These are phyloP conservation scores for Metschnikowia similis DNA, from an alignment of 805 yeast genomes.

Conservation along the genomic window DNA sequence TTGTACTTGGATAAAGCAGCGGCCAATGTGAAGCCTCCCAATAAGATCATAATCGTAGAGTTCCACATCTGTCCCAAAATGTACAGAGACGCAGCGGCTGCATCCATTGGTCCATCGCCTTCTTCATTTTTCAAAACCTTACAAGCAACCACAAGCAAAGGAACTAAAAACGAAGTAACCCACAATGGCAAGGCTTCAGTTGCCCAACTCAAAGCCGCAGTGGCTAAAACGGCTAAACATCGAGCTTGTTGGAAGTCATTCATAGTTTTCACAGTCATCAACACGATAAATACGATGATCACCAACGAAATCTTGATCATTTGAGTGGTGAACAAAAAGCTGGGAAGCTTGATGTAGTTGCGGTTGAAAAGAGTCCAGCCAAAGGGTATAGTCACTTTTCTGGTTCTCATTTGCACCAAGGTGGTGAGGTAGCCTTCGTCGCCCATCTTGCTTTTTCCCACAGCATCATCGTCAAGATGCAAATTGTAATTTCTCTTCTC, in stretches of 20 bases:
- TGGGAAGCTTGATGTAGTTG: slow-evolving; percentile 36
- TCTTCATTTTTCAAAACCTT: slow-evolving; percentile 57
- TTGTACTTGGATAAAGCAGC: slow-evolving; percentile 91
- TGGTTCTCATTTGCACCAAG: slow-evolving; percentile 17
- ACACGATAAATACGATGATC: slow-evolving; percentile 39
- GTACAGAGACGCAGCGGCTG: slow-evolving; percentile 69
- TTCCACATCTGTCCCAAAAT: slow-evolving; percentile 92
- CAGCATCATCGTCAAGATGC: slow-evolving; percentile 17
- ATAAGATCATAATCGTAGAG: slow-evolving; percentile 79
- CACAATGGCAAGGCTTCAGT: slow-evolving; percentile 91
- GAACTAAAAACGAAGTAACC: slow-evolving; percentile 81
- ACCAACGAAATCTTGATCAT: slow-evolving; percentile 44
- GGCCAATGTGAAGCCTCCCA: slow-evolving; percentile 94
- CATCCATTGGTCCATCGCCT: slow-evolving; percentile 47
- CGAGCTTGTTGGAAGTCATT: slow-evolving; percentile 33
- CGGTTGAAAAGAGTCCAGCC: slow-evolving; percentile 22
- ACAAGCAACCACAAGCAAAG: slow-evolving; percentile 71
- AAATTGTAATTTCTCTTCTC: slow-evolving; percentile 19
- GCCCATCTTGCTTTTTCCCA: slow-evolving; percentile 17
- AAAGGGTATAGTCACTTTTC: slow-evolving; percentile 30
- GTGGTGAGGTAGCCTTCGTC: slow-evolving; percentile 14
- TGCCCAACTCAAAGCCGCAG: slow-evolving; percentile 90
- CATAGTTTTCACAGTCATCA: slow-evolving; percentile 29
- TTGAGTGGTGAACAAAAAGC: slow-evolving; percentile 43
- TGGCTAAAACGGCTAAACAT: slow-evolving; percentile 74